Conservation (phyloP, 345 rosid genomes). For the Aquilaria malaccensis region DNA sequence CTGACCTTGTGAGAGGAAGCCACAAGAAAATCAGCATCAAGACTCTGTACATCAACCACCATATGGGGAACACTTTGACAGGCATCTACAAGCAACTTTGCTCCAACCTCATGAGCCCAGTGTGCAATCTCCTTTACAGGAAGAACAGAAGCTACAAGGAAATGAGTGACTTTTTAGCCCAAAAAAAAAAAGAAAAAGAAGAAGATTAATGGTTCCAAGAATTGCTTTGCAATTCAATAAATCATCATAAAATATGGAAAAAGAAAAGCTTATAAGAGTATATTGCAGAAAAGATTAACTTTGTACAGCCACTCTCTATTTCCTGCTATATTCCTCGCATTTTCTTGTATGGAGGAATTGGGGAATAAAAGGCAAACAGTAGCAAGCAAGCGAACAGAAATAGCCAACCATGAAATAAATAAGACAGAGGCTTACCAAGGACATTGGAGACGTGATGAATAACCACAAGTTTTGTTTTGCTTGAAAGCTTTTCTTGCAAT, state of each 20-base stretch:
- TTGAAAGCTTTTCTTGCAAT: conserved; percentile 51
- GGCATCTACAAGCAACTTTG: conserved; percentile 88
- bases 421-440: conserved; percentile 46
- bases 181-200: no score
- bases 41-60: conserved; percentile 75
- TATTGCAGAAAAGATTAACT: no score
- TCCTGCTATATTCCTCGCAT: no score
- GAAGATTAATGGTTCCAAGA: no score
- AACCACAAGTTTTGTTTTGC: conserved; percentile 71
- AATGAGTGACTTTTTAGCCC: neutral
- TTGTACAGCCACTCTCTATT: no score
- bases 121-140: conserved; percentile 62
- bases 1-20: conserved; percentile 98
- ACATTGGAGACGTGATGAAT: conserved; percentile 85
- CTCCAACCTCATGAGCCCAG: conserved; percentile 73
- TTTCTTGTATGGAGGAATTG: neutral
- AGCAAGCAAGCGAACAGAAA: neutral
- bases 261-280: no score
- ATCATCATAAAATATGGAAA: no score
- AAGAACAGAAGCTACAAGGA: conserved; percentile 62
- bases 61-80: conserved; percentile 98
- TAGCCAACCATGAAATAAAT: no score
- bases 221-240: no score
- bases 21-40: conserved; percentile 84
- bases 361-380: conserved; percentile 4